phyloP scores from a whole-genome alignment of 164 flowering plant genomes.

The Santalum album region DNA sequence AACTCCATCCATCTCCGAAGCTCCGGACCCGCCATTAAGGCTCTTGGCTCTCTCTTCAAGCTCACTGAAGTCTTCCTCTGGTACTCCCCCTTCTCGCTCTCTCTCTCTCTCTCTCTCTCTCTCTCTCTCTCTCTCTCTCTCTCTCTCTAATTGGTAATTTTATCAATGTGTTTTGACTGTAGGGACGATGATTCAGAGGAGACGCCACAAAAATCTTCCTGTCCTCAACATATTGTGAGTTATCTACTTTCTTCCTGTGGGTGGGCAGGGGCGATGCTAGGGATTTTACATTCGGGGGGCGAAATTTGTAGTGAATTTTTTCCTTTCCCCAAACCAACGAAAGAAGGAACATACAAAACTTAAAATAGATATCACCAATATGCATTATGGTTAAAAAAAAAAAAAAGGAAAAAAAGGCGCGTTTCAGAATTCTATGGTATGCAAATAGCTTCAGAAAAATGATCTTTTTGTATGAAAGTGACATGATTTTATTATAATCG shows the following conservation, averaged over 20 bases:
- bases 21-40: constrained; percentile 36
- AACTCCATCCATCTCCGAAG: constrained; percentile 9
- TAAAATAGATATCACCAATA: too few species aligned
- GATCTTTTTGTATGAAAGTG: too few species aligned
- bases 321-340: too few species aligned
- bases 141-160: neutral
- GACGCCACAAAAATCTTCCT: constrained; percentile 4
- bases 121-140: constrained; percentile 6
- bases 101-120: neutral
- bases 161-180: constrained; percentile 4
- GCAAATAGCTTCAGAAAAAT: too few species aligned
- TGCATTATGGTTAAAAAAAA: too few species aligned
- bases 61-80: constrained; percentile 56
- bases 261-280: too few species aligned
- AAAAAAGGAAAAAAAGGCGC: too few species aligned
- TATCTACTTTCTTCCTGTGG: neutral
- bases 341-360: too few species aligned
- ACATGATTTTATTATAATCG: too few species aligned
- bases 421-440: too few species aligned
- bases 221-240: constrained; percentile 9
- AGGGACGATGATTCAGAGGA: constrained; percentile 39
- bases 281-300: too few species aligned
- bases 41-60: constrained; percentile 64
- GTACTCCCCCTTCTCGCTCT: constrained; percentile 16
- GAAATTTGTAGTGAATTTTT: too few species aligned